These are phyloP conservation scores for Silybum marianum DNA, from an alignment of 129 eudicot genomes.

Conservation along the genomic window DNA sequence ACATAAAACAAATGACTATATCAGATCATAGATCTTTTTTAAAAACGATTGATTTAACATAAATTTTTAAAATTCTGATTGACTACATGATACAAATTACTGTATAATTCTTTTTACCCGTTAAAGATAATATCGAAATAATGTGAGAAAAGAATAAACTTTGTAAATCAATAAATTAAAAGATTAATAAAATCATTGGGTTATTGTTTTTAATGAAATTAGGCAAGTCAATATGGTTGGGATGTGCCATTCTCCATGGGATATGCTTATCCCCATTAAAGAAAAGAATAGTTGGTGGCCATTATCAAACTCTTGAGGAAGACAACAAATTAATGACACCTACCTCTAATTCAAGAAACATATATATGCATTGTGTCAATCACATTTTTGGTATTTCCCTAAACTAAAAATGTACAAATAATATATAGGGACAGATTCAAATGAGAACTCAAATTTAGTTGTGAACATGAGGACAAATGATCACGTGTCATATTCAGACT, in stretches of 20 bases:
- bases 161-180: background rate
- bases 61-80: background rate
- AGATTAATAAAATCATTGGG: conserved; percentile 4
- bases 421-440: too few relatives aligned
- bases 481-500: too few relatives aligned
- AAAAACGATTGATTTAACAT: too few relatives aligned
- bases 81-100: background rate
- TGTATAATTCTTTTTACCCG: background rate
- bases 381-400: conserved; percentile 5
- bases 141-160: background rate
- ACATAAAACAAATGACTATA: too few relatives aligned
- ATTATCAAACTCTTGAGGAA: conserved; percentile 34
- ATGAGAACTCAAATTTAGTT: too few relatives aligned
- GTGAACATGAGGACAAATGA: too few relatives aligned
- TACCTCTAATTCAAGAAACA: conserved; percentile 12
- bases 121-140: background rate
- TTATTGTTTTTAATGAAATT: conserved; percentile 20
- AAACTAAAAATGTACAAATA: conserved; percentile 3
- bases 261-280: conserved; percentile 42
- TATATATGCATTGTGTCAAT: conserved; percentile 2
- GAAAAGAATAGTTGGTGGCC: conserved; percentile 33
- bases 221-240: conserved; percentile 44
- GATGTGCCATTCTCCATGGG: conserved; percentile 30
- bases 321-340: conserved; percentile 1
- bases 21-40: too few relatives aligned